These are phyloP conservation scores for Xylaria sp. DNA, from an alignment of 2,329 filamentous ascomycete genomes.

Conservation along the genomic window DNA sequence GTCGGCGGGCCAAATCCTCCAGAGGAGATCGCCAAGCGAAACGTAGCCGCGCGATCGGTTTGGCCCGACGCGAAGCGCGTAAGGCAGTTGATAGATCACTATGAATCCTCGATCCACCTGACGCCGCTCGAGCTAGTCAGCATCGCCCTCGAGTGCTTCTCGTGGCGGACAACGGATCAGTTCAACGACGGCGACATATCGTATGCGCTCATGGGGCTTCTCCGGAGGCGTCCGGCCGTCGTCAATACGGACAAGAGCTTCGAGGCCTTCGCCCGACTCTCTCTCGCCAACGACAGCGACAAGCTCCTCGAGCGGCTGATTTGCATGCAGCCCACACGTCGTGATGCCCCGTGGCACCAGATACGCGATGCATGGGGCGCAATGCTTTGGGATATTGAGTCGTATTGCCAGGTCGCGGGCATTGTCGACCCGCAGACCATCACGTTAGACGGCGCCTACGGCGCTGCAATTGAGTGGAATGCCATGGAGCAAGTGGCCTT, in stretches of 20 bases:
- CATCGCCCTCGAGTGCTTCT: slow-evolving; percentile 50
- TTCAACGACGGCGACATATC: slow-evolving; percentile 55
- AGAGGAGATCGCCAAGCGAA: slow-evolving; percentile 51
- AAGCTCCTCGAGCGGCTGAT: slow-evolving; percentile 58
- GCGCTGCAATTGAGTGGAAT: slow-evolving; percentile 58
- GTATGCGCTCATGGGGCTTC: slow-evolving; percentile 60
- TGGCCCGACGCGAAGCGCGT: slow-evolving; percentile 55
- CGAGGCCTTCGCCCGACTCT: slow-evolving; percentile 60
- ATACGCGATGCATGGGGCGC: slow-evolving; percentile 55
- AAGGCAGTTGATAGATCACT: slow-evolving; percentile 59
- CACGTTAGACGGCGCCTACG: slow-evolving; percentile 49
- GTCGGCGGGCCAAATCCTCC: slow-evolving; percentile 25
- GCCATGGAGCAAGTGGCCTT: slow-evolving; percentile 30
- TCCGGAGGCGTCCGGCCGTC: slow-evolving; percentile 54
- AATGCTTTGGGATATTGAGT: slow-evolving; percentile 59
- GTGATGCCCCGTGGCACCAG: slow-evolving; percentile 53
- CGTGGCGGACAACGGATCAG: slow-evolving; percentile 51
- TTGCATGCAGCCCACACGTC: slow-evolving; percentile 52
- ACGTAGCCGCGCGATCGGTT: slow-evolving; percentile 52
- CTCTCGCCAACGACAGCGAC: slow-evolving; percentile 58
- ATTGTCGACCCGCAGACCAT: slow-evolving; percentile 56
- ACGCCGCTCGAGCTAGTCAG: slow-evolving; percentile 55
- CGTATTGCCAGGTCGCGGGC: slow-evolving; percentile 54
- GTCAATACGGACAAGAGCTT: slow-evolving; percentile 55
- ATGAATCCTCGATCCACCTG: slow-evolving; percentile 55